phyloP scores from a whole-genome alignment of 2,329 filamentous ascomycete species.

The Alternaria sp. region DNA sequence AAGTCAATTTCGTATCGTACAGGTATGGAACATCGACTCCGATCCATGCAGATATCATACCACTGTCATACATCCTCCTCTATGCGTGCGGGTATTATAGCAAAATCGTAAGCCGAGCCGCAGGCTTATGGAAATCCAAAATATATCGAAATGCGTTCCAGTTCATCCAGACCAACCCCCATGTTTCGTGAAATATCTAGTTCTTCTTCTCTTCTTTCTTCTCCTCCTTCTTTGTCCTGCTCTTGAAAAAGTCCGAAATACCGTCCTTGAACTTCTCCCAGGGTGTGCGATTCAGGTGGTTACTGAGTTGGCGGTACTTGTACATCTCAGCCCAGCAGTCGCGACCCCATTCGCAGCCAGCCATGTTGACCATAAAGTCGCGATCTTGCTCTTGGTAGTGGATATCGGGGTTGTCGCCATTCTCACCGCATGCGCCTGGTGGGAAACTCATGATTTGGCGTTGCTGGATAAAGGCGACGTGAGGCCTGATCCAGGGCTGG shows the following conservation, averaged over 20 bases:
- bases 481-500: slow-evolving; percentile 90
- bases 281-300: slow-evolving; percentile 80
- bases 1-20: slow-evolving; percentile 9
- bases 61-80: slow-evolving; percentile 11
- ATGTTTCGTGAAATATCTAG: neutral
- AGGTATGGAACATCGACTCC: slow-evolving; percentile 5
- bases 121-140: slow-evolving; percentile 15
- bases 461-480: slow-evolving; percentile 88
- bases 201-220: slow-evolving; percentile 25
- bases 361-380: slow-evolving; percentile 98
- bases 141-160: slow-evolving; percentile 9
- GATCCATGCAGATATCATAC: slow-evolving; percentile 12
- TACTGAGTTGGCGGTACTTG: slow-evolving; percentile 88
- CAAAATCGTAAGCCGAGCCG: slow-evolving; percentile 14
- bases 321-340: slow-evolving; percentile 99
- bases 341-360: slow-evolving; percentile 93
- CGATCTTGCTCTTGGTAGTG: slow-evolving; percentile 87
- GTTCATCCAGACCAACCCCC: slow-evolving; percentile 2
- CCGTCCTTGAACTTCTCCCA: slow-evolving; percentile 73
- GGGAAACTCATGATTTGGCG: slow-evolving; percentile 95
- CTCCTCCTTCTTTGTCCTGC: slow-evolving; percentile 32
- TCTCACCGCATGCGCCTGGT: slow-evolving; percentile 82
- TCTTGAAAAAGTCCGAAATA: slow-evolving; percentile 49
- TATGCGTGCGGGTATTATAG: slow-evolving; percentile 17
- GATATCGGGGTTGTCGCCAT: slow-evolving; percentile 74